phyloP scores from a whole-genome alignment of 345 rosid species.

The Rhizophora apiculata region DNA sequence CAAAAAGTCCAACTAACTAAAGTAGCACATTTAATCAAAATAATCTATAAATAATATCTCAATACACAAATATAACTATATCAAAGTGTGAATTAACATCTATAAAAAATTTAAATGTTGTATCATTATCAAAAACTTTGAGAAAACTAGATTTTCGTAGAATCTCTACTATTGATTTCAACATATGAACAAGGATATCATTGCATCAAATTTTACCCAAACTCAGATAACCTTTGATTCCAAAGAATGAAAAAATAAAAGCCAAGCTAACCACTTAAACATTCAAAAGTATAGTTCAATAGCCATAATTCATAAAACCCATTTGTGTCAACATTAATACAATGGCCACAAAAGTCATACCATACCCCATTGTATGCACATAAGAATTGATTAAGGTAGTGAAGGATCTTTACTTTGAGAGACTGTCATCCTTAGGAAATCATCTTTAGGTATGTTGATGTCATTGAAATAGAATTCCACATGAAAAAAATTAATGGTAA shows the following conservation, averaged over 20 bases:
- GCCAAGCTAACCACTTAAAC: slow-evolving; percentile 37
- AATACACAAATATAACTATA: too few species aligned
- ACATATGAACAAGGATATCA: slow-evolving; percentile 21
- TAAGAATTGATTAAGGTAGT: not conserved
- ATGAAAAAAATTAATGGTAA: not conserved
- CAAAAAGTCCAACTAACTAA: not conserved
- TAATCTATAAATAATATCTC: too few species aligned
- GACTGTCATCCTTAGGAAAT: slow-evolving; percentile 28
- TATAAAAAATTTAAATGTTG: not conserved
- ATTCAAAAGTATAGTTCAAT: not conserved
- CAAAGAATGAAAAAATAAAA: slow-evolving; percentile 43
- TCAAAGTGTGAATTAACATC: too few species aligned
- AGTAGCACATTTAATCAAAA: too few species aligned
- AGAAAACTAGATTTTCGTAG: slow-evolving; percentile 30
- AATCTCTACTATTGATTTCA: slow-evolving; percentile 27
- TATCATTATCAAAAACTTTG: slow-evolving; percentile 39
- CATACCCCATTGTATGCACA: not conserved
- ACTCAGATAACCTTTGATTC: slow-evolving; percentile 39
- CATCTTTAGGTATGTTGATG: slow-evolving; percentile 35
- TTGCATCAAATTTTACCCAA: slow-evolving; percentile 25
- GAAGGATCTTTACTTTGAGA: slow-evolving; percentile 35
- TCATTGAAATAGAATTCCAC: slow-evolving; percentile 46
- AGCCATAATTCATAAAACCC: not conserved
- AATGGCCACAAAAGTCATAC: too few species aligned
- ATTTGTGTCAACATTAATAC: too few species aligned